Evolutionary conservation across 768 basidiomycete genomes (phyloP).

Genomic region (Floccularia luteovirens): DNA sequence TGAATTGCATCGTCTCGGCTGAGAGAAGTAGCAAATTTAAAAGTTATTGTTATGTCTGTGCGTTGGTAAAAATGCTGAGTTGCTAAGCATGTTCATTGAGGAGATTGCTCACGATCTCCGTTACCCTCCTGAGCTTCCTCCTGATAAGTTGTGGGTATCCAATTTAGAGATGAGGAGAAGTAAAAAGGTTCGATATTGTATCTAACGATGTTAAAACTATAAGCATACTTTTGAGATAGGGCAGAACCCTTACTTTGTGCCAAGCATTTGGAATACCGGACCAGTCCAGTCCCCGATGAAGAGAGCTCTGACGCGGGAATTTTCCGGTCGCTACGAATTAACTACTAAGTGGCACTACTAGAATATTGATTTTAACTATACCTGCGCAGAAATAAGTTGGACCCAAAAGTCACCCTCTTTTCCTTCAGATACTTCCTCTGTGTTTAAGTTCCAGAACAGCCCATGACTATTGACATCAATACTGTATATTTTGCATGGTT

Average conservation of each 20-base stretch:
- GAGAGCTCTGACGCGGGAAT: constrained; percentile 34
- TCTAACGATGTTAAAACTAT: constrained; percentile 10
- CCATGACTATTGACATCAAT: constrained; percentile 33
- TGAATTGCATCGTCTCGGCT: neutral
- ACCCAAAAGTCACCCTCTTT: constrained; percentile 23
- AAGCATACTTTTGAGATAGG: neutral
- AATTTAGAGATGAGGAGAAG: constrained; percentile 40
- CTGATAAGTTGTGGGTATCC: constrained; percentile 50
- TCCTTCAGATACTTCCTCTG: constrained; percentile 2
- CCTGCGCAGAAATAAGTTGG: constrained; percentile 15
- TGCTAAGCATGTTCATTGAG: neutral
- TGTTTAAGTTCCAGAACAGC: constrained; percentile 21
- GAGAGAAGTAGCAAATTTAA: constrained; percentile 37
- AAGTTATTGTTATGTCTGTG: constrained; percentile 41
- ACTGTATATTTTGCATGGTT: constrained; percentile 23
- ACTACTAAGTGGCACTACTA: neutral
- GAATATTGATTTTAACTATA: constrained; percentile 11
- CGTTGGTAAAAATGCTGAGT: too few relatives aligned
- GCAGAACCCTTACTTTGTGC: constrained; percentile 25
- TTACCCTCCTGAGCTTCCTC: constrained; percentile 23
- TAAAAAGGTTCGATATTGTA: constrained; percentile 44
- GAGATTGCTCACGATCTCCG: constrained; percentile 34
- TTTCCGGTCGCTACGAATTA: constrained; percentile 7
- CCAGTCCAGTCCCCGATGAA: constrained; percentile 42
- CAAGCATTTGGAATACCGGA: constrained; percentile 44